Evolutionary conservation across 805 yeast genomes (phyloP).

Genomic region (Lipomyces orientalis): DNA sequence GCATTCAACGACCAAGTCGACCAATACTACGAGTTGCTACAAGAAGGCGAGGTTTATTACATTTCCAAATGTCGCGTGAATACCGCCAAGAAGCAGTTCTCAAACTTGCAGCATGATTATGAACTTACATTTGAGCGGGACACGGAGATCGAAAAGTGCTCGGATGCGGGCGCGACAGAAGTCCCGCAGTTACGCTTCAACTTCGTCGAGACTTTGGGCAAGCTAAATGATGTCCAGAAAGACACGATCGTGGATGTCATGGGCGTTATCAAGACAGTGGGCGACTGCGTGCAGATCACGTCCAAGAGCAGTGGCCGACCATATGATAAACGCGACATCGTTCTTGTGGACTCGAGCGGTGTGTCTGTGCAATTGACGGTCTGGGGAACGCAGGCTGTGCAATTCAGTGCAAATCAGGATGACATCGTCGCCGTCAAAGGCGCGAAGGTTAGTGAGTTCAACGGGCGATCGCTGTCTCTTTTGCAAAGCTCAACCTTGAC

Average conservation of each 20-base stretch:
- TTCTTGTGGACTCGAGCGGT: conserved; percentile 83
- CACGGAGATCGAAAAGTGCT: conserved; percentile 74
- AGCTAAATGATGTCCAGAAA: conserved; percentile 69
- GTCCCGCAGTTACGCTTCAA: conserved; percentile 83
- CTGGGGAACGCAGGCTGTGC: conserved; percentile 88
- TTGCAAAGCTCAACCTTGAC: conserved; percentile 77
- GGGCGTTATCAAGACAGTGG: conserved; percentile 81
- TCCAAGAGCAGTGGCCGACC: conserved; percentile 89
- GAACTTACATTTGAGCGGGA: conserved; percentile 84
- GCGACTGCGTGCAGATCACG: conserved; percentile 75
- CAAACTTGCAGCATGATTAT: conserved; percentile 83
- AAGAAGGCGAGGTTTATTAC: conserved; percentile 89
- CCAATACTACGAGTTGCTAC: conserved; percentile 71
- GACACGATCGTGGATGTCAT: conserved; percentile 82
- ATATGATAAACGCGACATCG: conserved; percentile 88
- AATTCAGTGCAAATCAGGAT: conserved; percentile 73
- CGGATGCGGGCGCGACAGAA: conserved; percentile 54
- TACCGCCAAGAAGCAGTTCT: conserved; percentile 83
- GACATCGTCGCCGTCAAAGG: conserved; percentile 88
- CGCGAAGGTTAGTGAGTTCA: conserved; percentile 84
- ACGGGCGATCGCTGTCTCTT: conserved; percentile 82
- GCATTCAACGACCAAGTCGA: conserved; percentile 90
- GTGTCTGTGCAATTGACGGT: conserved; percentile 78
- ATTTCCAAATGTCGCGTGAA: conserved; percentile 80
- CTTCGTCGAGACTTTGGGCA: conserved; percentile 66